Conservation (phyloP, 805 yeast species). For the Spathaspora girioi region DNA sequence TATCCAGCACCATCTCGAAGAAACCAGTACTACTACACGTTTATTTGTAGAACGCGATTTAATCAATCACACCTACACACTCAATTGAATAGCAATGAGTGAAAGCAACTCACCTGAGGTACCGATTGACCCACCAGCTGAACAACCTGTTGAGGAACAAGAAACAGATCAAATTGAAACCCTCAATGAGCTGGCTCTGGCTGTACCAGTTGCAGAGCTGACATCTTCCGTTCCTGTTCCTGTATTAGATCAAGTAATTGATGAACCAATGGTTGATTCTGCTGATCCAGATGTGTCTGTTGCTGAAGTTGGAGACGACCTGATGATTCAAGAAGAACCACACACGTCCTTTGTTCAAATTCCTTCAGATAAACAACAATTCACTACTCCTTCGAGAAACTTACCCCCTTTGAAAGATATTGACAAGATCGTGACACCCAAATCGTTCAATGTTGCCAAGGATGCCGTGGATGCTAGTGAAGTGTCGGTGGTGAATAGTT, state of each 20-base stretch:
- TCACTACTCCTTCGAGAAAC: constrained; percentile 39
- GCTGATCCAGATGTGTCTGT: background rate
- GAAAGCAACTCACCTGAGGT: background rate
- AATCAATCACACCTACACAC: background rate
- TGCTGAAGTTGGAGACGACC: constrained; percentile 5
- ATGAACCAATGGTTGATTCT: background rate
- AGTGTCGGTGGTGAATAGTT: constrained; percentile 7
- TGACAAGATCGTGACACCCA: constrained; percentile 38
- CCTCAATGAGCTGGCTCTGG: background rate
- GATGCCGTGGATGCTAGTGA: constrained; percentile 15
- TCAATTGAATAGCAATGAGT: background rate
- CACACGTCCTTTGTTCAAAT: constrained; percentile 9
- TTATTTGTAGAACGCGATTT: background rate
- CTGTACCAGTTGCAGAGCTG: background rate
- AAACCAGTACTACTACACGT: background rate
- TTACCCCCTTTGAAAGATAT: constrained; percentile 42
- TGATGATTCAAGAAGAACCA: constrained; percentile 7
- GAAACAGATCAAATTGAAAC: background rate
- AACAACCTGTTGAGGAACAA: background rate
- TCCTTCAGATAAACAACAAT: constrained; percentile 9
- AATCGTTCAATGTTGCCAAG: constrained; percentile 37
- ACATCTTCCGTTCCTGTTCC: background rate
- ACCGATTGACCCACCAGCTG: background rate
- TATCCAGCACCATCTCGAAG: background rate
- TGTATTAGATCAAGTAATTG: background rate